A percentile compares a stretch with the other conserved stretches of the same genome.
These are phyloP conservation scores for Triadica sebifera DNA, from an alignment of 345 rosid genomes.

Conservation along the genomic window DNA sequence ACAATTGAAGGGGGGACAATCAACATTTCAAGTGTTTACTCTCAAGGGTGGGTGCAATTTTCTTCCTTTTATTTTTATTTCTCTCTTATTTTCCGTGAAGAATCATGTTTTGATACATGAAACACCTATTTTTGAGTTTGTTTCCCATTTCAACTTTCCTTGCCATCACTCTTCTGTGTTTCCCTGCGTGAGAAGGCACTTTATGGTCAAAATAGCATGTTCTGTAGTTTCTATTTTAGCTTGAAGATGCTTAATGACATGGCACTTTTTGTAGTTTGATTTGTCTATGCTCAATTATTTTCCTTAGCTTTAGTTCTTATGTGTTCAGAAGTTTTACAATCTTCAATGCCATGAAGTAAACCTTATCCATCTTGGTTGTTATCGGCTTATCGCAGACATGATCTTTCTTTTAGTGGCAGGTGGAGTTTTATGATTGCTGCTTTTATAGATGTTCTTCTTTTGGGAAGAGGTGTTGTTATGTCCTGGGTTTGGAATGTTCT, in stretches of 20 bases:
- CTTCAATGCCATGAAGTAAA: not conserved
- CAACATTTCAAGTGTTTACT: constrained; percentile 28
- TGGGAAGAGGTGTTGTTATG: no score
- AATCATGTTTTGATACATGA: not conserved
- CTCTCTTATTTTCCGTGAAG: not conserved
- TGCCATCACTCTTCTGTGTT: not conserved
- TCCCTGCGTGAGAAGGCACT: not conserved
- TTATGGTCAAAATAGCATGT: not conserved
- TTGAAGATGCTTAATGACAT: not conserved
- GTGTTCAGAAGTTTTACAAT: not conserved
- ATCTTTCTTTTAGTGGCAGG: not conserved
- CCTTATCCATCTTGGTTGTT: not conserved
- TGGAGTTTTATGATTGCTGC: not conserved
- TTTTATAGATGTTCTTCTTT: not conserved
- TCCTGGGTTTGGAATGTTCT: no score
- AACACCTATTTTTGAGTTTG: not conserved
- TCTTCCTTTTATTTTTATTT: not conserved
- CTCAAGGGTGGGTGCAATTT: constrained; percentile 26
- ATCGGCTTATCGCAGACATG: not conserved
- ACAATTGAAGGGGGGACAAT: constrained; percentile 33
- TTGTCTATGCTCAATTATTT: not conserved
- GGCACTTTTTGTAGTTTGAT: not conserved
- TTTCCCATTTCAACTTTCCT: not conserved
- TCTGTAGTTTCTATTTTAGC: not conserved
- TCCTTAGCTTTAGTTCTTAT: not conserved